Conservation (phyloP, 345 rosid species). For the Dipteronia dyeriana region DNA sequence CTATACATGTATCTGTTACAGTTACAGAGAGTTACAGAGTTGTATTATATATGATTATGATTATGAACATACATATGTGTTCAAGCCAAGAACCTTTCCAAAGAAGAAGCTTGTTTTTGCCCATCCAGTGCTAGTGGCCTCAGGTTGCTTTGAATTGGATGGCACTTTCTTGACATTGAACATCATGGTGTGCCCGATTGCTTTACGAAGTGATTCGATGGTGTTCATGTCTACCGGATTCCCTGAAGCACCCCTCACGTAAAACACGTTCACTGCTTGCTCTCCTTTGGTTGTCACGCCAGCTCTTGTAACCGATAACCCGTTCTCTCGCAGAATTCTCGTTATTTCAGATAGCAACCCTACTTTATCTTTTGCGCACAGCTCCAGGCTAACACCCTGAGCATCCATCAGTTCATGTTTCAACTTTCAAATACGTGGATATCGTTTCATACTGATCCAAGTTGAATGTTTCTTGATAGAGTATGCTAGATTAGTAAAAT, state of each 20-base stretch:
- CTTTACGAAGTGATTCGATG: constrained; percentile 74
- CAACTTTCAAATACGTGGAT: not conserved
- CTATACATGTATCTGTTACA: constrained; percentile 16
- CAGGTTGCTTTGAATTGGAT: constrained; percentile 38
- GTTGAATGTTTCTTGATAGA: no score
- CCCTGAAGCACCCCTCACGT: constrained; percentile 84
- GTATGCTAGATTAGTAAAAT: no score
- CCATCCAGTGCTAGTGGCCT: constrained; percentile 56
- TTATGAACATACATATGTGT: not conserved
- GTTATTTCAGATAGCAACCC: constrained; percentile 87
- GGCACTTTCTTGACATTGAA: constrained; percentile 67
- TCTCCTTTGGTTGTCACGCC: constrained; percentile 86
- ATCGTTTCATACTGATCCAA: no score
- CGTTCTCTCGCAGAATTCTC: constrained; percentile 82
- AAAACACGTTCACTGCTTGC: constrained; percentile 84
- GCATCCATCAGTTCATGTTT: not conserved
- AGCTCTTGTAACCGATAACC: constrained; percentile 78
- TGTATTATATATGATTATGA: not conserved
- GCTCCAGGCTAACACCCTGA: constrained; percentile 87
- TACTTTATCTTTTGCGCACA: constrained; percentile 82
- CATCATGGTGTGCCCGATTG: constrained; percentile 85
- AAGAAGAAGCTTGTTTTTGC: constrained; percentile 87
- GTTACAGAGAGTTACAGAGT: constrained; percentile 9
- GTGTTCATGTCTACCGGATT: constrained; percentile 79
- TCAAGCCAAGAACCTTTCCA: constrained; percentile 82